These are phyloP conservation scores for Candida gorgasii DNA, from an alignment of 805 yeast species.

Conservation along the genomic window DNA sequence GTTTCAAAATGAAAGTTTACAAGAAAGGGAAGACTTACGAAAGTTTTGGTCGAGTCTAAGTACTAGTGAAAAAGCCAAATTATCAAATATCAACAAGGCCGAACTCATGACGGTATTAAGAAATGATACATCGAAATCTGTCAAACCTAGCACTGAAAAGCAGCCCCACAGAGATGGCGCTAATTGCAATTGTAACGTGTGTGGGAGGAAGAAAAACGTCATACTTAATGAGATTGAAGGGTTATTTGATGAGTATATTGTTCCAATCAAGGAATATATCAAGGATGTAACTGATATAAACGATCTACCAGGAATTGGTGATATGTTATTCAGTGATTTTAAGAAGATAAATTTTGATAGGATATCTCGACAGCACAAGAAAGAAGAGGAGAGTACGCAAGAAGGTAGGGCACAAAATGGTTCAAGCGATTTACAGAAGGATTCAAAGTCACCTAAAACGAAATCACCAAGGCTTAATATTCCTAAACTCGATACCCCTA, in stretches of 20 bases:
- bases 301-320: slow-evolving; percentile 37
- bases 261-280: slow-evolving; percentile 39
- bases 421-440: not conserved
- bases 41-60: slow-evolving; percentile 67
- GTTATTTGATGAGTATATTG: slow-evolving; percentile 68
- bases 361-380: not conserved
- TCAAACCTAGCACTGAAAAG: slow-evolving; percentile 6
- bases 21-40: slow-evolving; percentile 53
- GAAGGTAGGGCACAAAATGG: not conserved
- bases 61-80: slow-evolving; percentile 57
- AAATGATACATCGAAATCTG: slow-evolving; percentile 23
- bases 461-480: not conserved
- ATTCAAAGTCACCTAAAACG: not conserved
- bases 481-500: not conserved
- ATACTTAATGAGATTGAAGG: slow-evolving; percentile 76
- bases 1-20: slow-evolving; percentile 45
- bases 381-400: no score
- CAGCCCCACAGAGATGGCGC: slow-evolving; percentile 12
- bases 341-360: slow-evolving; percentile 20
- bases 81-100: slow-evolving; percentile 66
- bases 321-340: slow-evolving; percentile 36
- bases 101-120: slow-evolving; percentile 66
- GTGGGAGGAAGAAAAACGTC: slow-evolving; percentile 71
- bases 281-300: slow-evolving; percentile 41
- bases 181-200: slow-evolving; percentile 69